Base-by-base conservation (phyloP, 164 flowering plant genomes). In the Saururus chinensis region DNA sequence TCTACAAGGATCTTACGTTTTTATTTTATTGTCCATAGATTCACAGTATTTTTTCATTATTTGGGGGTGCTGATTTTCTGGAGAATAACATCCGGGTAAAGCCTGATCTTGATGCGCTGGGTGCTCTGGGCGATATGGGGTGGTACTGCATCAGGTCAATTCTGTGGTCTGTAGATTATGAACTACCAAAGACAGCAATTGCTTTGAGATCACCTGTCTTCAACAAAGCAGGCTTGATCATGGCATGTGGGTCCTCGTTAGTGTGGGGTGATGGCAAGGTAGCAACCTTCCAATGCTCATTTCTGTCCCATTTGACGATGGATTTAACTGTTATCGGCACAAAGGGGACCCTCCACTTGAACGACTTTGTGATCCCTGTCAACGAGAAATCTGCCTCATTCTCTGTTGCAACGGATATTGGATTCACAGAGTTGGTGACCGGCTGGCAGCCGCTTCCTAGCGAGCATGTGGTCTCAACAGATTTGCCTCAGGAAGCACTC, bases 141-240 rank as follows among this genome's bases (percentile, higher is more conserved):
- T 80, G 81, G 81, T 80, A 80, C 64, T 80, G 81, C 70, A 71
- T 69, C 57, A 68, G 81, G 21, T 70, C 76, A 30, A 80, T 77
- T 57, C 49, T 80, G 26, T 80, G 80, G 79, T 72, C 79, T 25
- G 73, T 66, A 7, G 64, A 73, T 52, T 72, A 75, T 23, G 69
- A 77, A 61, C 71, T 80, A 48, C 83, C 83, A 0, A 70, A 76
- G 42, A 71, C 75, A 10, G 81, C 73, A 8, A 77, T 67, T 1
- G 80, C 81, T 3, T 42, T 75, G 24, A 73, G 62, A 12, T 71
- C 58, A 0, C 41, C 75, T 0, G 60, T 66, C n/a, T 42, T 63
- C n/a, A 67, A 80, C 40, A 66, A 74, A 45, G 64, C 68, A 4
- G 83, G 83, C 49, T 79, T 77, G 8, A 60, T 75, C 48, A 24